Evolutionary conservation across 306 rosid species (phyloP).

Genomic region (Astragalus glycyphyllos): DNA sequence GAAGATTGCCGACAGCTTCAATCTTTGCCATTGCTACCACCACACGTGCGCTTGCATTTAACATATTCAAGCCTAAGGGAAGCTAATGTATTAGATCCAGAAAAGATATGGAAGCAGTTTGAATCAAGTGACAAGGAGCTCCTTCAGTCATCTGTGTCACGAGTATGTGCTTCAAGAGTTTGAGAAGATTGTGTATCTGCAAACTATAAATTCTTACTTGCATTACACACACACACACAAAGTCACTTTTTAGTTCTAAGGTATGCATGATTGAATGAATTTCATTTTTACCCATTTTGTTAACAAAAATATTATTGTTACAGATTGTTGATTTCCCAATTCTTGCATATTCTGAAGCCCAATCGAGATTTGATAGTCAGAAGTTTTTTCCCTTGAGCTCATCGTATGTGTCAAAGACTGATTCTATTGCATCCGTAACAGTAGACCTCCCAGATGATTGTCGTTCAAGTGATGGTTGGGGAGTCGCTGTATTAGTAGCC

Average conservation of each 20-base stretch:
- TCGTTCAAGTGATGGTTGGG: slow-evolving; percentile 9
- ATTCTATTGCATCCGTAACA: background rate
- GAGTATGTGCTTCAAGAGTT: background rate
- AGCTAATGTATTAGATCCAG: slow-evolving; percentile 13
- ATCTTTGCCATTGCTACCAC: slow-evolving; percentile 1
- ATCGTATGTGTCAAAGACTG: background rate
- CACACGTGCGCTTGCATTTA: background rate
- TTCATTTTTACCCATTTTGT: no score
- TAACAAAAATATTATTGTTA: no score
- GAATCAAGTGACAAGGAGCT: slow-evolving; percentile 11
- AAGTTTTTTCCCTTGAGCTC: background rate
- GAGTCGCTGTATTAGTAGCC: background rate
- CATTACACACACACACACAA: no score
- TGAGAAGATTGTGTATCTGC: no score
- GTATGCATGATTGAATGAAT: no score
- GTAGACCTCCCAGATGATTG: background rate
- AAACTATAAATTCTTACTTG: no score
- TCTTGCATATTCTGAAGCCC: background rate
- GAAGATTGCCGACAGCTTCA: background rate
- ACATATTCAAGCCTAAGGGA: background rate
- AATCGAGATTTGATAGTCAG: background rate
- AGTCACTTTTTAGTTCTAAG: no score
- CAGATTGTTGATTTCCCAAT: no score
- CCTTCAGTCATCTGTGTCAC: background rate
- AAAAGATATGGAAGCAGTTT: slow-evolving; percentile 24